phyloP scores from a whole-genome alignment of 202 grass and related monocot genomes.

The Elaeis oleifera region DNA sequence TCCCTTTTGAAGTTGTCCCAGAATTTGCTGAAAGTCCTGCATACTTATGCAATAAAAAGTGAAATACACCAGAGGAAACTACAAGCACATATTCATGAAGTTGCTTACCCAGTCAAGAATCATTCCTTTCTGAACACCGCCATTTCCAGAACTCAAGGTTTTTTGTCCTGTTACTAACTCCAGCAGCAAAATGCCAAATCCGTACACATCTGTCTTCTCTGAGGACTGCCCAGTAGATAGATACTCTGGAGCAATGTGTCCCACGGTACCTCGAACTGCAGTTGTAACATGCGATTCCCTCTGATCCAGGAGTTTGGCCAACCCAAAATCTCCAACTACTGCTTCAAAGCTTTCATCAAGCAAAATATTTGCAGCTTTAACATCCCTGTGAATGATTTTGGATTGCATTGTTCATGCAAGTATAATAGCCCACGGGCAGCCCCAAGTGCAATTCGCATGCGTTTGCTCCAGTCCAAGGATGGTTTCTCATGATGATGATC shows the following conservation, averaged over 20 bases:
- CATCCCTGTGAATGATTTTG: conserved; percentile 96
- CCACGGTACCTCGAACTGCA: conserved; percentile 87
- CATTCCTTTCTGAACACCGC: conserved; percentile 76
- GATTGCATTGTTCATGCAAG: conserved; percentile 93
- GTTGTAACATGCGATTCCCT: conserved; percentile 95
- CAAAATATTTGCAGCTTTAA: conserved; percentile 94
- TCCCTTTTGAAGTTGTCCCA: too few relatives aligned
- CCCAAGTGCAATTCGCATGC: conserved; percentile 72
- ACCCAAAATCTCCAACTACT: conserved; percentile 91
- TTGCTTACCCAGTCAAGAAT: conserved; percentile 81
- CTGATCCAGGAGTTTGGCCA: conserved; percentile 88
- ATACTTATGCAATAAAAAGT: background rate
- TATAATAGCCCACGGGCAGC: conserved; percentile 86
- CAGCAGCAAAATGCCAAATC: conserved; percentile 92
- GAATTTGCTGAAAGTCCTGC: background rate
- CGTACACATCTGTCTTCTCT: conserved; percentile 94
- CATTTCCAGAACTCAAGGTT: conserved; percentile 66
- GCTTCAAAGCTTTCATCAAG: conserved; percentile 88
- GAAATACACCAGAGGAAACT: background rate
- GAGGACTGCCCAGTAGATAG: conserved; percentile 91
- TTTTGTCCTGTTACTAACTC: conserved; percentile 89
- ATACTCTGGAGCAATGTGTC: conserved; percentile 98
- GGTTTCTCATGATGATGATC: conserved; percentile 59
- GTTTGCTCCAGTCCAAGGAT: conserved; percentile 83
- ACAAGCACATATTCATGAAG: background rate